These are phyloP conservation scores for Trichoderma gracile DNA, from an alignment of 2,329 filamentous ascomycete genomes.

Conservation along the genomic window DNA sequence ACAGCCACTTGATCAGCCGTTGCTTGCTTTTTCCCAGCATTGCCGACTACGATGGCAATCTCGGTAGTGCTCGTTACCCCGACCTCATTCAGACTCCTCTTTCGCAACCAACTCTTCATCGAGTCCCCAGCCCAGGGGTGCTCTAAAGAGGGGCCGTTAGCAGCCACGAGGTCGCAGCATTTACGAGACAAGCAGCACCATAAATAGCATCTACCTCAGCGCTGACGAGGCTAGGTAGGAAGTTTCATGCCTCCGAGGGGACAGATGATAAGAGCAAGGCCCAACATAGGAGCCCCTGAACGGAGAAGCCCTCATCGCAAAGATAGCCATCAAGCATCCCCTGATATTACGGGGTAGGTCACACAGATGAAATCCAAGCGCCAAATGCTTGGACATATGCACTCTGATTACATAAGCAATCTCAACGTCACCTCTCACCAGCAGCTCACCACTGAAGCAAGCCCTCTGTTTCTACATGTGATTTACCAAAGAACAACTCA, in stretches of 20 bases:
- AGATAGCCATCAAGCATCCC: background rate
- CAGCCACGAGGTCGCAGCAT: background rate
- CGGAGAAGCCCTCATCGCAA: too few species aligned
- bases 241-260: background rate
- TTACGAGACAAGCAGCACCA: too few species aligned
- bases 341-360: background rate
- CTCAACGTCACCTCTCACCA: slow-evolving; percentile 6
- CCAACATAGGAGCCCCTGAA: background rate
- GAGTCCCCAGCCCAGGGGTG: background rate
- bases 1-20: slow-evolving; percentile 1
- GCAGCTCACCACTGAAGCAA: slow-evolving; percentile 9
- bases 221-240: background rate
- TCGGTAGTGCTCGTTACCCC: background rate
- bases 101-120: background rate
- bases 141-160: background rate
- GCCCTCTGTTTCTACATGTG: background rate
- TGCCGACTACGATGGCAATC: background rate
- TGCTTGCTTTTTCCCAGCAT: background rate
- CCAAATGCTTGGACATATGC: background rate
- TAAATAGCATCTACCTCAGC: background rate
- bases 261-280: background rate
- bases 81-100: background rate
- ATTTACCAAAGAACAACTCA: background rate
- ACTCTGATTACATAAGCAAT: slow-evolving; percentile 7
- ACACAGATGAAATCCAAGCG: background rate